These are phyloP conservation scores for Cicer cuneatum DNA, from an alignment of 306 rosid species.

Conservation along the genomic window DNA sequence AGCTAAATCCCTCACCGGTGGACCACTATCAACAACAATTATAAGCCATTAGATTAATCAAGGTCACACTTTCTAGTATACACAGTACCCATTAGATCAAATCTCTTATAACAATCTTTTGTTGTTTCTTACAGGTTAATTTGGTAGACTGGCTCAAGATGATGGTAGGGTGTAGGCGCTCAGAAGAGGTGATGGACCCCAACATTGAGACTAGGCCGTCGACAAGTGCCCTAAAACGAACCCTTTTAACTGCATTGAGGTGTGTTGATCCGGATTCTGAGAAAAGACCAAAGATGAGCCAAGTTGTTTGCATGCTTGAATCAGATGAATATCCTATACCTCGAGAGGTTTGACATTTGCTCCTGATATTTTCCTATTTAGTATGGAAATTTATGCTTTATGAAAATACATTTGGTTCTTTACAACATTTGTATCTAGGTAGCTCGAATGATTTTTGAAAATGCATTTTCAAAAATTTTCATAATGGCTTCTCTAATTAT, in stretches of 20 bases:
- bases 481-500: too few relatives aligned
- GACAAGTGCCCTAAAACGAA: constrained; percentile 74
- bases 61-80: too few relatives aligned
- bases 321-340: constrained; percentile 82
- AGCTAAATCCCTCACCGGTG: too few relatives aligned
- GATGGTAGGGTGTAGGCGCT: constrained; percentile 87
- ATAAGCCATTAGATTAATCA: too few relatives aligned
- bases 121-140: constrained; percentile 64
- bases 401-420: constrained; percentile 17
- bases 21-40: too few relatives aligned
- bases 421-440: background rate
- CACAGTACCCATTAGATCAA: too few relatives aligned
- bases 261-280: constrained; percentile 85
- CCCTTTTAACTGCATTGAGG: constrained; percentile 83
- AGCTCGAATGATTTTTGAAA: too few relatives aligned
- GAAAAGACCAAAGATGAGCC: constrained; percentile 85
- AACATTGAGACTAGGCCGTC: constrained; percentile 78
- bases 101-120: too few relatives aligned
- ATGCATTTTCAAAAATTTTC: too few relatives aligned
- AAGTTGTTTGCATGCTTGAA: constrained; percentile 89
- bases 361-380: constrained; percentile 19
- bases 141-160: constrained; percentile 55
- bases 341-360: constrained; percentile 69
- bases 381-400: background rate
- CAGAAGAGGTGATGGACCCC: constrained; percentile 87